Evolutionary conservation across 371 early-diverging fungal genomes (phyloP), one percentile per base, ranked within the genome.

Genomic region (Rhizopus sp.): DNA sequence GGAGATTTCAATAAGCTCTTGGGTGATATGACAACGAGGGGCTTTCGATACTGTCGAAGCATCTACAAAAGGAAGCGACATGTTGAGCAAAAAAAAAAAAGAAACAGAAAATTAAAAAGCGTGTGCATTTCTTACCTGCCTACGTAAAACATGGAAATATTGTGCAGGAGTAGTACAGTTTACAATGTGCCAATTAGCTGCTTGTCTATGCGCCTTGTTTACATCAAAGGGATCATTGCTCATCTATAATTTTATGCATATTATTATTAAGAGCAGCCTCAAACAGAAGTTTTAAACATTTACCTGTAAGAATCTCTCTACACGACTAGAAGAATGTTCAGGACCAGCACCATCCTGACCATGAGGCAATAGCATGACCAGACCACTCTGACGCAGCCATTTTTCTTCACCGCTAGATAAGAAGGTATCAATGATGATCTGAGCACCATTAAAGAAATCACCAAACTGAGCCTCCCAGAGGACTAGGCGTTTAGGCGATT

Each of bases 401-500:
- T 97, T 97, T 39, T 88, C 83, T 73, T 98, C 97, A 33, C 96
- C 92, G 45, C 88, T 86, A 1, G 89, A 71, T 29, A 98, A 69
- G 68, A 88, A 97, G 9, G 93, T 92, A 73, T 98, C 98, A 62
- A 97, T 88, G 29, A 96, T 90, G 57, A 95, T 91, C 67, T 98
- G 98, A 0, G 98, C 98, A 23, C 92, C 91, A 70, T 98, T 98
- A 82, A 90, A 90, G 72, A 98, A 98, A 73, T 98, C 98, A 48
- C 98, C 98, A 74, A 98, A 98, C 78, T 98, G 98, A 0, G 98
- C 98, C 69, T 98, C 98, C 98, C 98, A 98, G 38, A 98, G 87
- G 35, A 85, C 85, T 12, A 98, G 72, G 1, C 85, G 73, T 48
- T 89, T 83, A 7, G 97, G 97, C 10, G 87, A 82, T 68, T 92